A percentile compares a stretch with the other conserved stretches of the same genome.
Conservation (phyloP, 2,329 filamentous ascomycete species). For the Alternaria sp. region DNA sequence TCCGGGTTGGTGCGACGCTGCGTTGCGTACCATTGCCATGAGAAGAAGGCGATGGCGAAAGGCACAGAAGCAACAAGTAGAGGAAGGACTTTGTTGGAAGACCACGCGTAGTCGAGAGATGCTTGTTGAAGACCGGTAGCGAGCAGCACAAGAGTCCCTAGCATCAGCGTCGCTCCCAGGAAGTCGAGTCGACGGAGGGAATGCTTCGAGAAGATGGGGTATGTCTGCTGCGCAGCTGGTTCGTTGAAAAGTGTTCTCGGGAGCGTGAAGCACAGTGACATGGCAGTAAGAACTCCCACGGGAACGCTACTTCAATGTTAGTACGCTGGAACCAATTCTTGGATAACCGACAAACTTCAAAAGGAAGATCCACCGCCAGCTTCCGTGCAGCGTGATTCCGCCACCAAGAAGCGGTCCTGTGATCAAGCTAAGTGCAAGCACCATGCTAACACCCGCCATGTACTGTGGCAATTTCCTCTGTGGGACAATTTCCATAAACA, state of each 20-base stretch:
- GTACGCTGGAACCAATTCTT: background rate
- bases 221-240: conserved; percentile 8
- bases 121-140: conserved; percentile 32
- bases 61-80: conserved; percentile 20
- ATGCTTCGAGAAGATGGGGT: conserved; percentile 1
- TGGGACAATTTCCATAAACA: conserved; percentile 43
- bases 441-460: conserved; percentile 14
- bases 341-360: conserved; percentile 25
- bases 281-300: conserved; percentile 3
- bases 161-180: conserved; percentile 24
- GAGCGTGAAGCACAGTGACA: conserved; percentile 11
- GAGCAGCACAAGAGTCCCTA: conserved; percentile 25
- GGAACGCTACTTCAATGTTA: conserved; percentile 23
- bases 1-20: conserved; percentile 13
- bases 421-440: conserved; percentile 18
- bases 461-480: conserved; percentile 17
- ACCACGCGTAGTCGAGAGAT: conserved; percentile 13
- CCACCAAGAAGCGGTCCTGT: conserved; percentile 27
- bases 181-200: conserved; percentile 20
- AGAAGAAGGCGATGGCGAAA: conserved; percentile 26
- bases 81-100: conserved; percentile 20
- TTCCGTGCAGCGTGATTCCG: conserved; percentile 10
- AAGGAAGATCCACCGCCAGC: conserved; percentile 34
- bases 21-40: conserved; percentile 28
- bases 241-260: conserved; percentile 14